Conservation (phyloP, 139 green algal species). For the Haematococcus lacustris region DNA sequence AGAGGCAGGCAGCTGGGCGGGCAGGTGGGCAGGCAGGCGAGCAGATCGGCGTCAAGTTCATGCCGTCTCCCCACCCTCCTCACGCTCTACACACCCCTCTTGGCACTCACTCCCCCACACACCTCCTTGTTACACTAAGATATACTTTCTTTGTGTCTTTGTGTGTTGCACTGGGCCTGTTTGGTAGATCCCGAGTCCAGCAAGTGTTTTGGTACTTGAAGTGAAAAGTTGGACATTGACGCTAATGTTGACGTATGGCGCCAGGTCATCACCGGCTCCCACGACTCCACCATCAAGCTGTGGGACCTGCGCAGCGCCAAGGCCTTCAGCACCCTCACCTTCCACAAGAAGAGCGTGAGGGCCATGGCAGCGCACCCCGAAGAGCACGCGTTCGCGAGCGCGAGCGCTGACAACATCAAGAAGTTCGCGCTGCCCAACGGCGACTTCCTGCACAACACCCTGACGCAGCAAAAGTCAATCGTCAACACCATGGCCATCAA, state of each 20-base stretch:
- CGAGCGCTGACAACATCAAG: constrained; percentile 95
- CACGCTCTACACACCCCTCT: no score
- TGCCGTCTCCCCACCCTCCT: no score
- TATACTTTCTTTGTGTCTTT: neutral
- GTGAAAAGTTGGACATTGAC: no score
- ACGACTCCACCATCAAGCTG: constrained; percentile 50
- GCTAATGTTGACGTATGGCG: no score
- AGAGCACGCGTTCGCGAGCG: constrained; percentile 81
- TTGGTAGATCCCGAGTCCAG: no score
- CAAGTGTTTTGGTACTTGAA: no score
- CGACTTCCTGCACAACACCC: constrained; percentile 96
- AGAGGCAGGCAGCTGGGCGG: no score
- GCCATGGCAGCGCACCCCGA: constrained; percentile 72
- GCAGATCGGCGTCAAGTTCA: no score
- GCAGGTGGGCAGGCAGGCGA: no score
- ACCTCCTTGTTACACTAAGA: no score
- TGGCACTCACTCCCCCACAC: no score
- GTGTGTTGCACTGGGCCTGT: neutral
- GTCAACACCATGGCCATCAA: constrained; percentile 91
- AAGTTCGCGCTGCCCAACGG: constrained; percentile 82
- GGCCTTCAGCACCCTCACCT: constrained; percentile 83
- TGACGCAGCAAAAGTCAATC: constrained; percentile 87
- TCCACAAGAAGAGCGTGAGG: constrained; percentile 94
- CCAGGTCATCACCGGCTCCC: constrained; percentile 78
- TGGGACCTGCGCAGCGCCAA: constrained; percentile 67